Evolutionary conservation across 106 monocot genomes (phyloP).

Genomic region (Allium sativum): DNA sequence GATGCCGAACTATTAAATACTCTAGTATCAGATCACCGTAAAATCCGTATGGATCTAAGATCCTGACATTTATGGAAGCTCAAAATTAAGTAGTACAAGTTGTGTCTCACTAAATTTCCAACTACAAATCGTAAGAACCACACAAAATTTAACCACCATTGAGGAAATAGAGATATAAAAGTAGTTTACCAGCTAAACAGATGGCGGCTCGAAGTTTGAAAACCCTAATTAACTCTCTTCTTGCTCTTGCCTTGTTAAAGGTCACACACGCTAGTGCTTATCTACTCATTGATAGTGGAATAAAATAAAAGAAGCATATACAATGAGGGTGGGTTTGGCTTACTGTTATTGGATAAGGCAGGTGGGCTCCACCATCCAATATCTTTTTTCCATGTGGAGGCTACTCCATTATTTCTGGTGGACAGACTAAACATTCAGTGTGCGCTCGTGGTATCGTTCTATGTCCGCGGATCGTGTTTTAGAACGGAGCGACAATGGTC

Average conservation of each 20-base stretch:
- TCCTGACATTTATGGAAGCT: too few species aligned
- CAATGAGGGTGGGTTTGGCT: slow-evolving; percentile 1
- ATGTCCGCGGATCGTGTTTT: too few species aligned
- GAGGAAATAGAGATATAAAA: not conserved
- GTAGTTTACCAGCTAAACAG: not conserved
- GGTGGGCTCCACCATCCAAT: slow-evolving; percentile 2
- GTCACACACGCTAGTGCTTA: not conserved
- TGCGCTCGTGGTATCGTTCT: too few species aligned
- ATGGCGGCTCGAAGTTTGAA: slow-evolving; percentile 4
- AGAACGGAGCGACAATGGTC: too few species aligned
- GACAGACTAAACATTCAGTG: too few species aligned
- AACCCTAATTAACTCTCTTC: slow-evolving; percentile 2
- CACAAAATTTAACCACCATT: not conserved
- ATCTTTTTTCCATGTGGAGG: not conserved
- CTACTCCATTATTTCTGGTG: too few species aligned
- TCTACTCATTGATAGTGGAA: not conserved
- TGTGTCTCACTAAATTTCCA: not conserved
- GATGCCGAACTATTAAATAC: too few species aligned
- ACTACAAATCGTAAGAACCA: not conserved
- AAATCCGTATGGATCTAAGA: too few species aligned
- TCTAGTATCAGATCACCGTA: too few species aligned
- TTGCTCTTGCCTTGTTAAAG: not conserved
- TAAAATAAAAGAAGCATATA: not conserved
- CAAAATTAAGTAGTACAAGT: not conserved
- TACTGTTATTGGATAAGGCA: slow-evolving; percentile 4